Base-by-base conservation (phyloP, 1,139 yeast genomes). In the Blastobotrys raffinosifermentans region DNA sequence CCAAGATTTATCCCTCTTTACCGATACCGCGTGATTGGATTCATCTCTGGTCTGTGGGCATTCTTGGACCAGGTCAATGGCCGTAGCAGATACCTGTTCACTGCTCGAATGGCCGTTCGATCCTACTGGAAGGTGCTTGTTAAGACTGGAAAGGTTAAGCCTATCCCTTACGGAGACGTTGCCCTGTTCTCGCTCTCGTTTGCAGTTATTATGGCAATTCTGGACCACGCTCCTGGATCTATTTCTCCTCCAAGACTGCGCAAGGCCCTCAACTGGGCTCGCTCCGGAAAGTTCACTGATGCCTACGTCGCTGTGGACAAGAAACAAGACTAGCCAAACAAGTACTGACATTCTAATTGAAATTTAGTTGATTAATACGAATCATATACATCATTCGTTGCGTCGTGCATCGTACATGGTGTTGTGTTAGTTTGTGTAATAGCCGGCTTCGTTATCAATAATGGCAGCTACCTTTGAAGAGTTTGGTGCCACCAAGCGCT, bases 31-130 rank as follows among this genome's bases (percentile, higher is more conserved):
- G 34, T 63, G 26, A 60, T 65, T 41, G 70, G 69, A 7, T 57
- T 62, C 38, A 37, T 60, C 32, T 59, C 67, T 7, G 70, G 70
- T 2, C 51, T 64, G 25, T 64, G 68, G 67, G 65, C 67, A 1
- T 49, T 61, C 29, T 40, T 63, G 9, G 67, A 61, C 45, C 61
- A 55, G 36, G 55, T 52, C 33, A 50, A 50, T 27, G 63, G 65
- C 35, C 51, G 62, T 21, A 54, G 61, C 5, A 51, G 65, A 36
- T 62, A 57, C 45, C 49, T 59, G 41, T 63, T 58, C 45, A 56
- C 61, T 8, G 48, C 57, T 9, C 48, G 68, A 10, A 46, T 63
- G 40, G 69, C 69, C 2, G 41, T 61, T 15, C 46, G 58, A 38
- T 55, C 67, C 6, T 58, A 61, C 47, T 63, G 66, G 64, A 50